A percentile compares a stretch with the other conserved stretches of the same genome.
Evolutionary conservation across 1,284 basidiomycete species (phyloP).

Genomic region (Uromyces viciae-fabae): DNA sequence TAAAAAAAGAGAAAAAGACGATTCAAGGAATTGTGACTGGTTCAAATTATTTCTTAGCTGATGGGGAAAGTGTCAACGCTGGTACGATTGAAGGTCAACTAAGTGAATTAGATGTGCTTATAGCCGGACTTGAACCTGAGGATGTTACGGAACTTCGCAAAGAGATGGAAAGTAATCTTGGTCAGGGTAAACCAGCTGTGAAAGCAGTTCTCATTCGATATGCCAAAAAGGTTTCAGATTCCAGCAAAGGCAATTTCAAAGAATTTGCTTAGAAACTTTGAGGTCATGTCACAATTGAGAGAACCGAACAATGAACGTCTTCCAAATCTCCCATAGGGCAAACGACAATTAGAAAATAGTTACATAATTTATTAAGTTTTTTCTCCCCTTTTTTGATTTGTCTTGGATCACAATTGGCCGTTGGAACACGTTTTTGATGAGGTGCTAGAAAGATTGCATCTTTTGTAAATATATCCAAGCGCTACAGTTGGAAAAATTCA

Average conservation of each 20-base stretch:
- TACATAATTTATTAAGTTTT: too few species aligned
- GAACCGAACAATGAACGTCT: too few species aligned
- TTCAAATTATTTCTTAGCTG: conserved; percentile 62
- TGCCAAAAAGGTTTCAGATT: conserved; percentile 54
- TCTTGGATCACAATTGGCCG: too few species aligned
- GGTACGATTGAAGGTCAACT: conserved; percentile 61
- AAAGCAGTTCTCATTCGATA: conserved; percentile 57
- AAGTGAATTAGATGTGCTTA: conserved; percentile 60
- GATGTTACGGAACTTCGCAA: conserved; percentile 60
- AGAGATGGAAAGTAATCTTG: conserved; percentile 56
- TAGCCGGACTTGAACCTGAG: conserved; percentile 60
- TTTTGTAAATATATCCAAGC: too few species aligned
- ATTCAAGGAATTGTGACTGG: conserved; percentile 58
- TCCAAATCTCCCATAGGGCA: too few species aligned
- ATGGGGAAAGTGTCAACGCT: conserved; percentile 57
- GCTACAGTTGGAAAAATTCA: too few species aligned
- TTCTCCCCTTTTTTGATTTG: too few species aligned
- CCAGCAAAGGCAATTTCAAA: conserved; percentile 58
- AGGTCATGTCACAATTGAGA: neutral
- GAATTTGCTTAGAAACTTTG: conserved; percentile 57
- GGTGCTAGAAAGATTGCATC: too few species aligned
- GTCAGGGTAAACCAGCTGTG: conserved; percentile 50
- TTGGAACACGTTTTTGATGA: too few species aligned
- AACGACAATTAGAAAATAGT: too few species aligned
- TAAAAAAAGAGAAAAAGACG: conserved; percentile 58